These are phyloP conservation scores for Mucor ambiguus DNA, from an alignment of 371 early-diverging fungal species.

Conservation along the genomic window DNA sequence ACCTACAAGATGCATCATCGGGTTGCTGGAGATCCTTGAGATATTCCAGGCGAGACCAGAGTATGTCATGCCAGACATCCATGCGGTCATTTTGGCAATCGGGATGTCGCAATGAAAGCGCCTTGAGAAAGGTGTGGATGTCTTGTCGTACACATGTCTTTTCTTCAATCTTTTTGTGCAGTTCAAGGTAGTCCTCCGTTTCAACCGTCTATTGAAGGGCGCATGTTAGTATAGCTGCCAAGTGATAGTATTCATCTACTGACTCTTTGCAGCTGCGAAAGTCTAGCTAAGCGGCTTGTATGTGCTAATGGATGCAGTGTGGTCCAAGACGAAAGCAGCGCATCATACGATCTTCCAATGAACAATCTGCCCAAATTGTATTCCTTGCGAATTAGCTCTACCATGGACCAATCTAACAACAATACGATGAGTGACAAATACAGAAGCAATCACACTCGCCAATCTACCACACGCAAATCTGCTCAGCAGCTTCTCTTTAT, in stretches of 20 bases:
- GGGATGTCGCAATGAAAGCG: slow-evolving; percentile 32
- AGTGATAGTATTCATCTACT: neutral
- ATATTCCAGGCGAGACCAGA: slow-evolving; percentile 36
- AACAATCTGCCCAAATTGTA: slow-evolving; percentile 57
- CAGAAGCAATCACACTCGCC: neutral
- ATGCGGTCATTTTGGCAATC: slow-evolving; percentile 43
- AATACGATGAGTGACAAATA: neutral
- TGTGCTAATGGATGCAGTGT: slow-evolving; percentile 58
- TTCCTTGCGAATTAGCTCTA: slow-evolving; percentile 44
- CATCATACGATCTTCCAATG: slow-evolving; percentile 53
- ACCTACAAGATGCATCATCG: neutral
- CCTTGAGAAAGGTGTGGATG: slow-evolving; percentile 19
- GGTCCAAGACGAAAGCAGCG: slow-evolving; percentile 55
- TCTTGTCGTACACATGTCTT: neutral
- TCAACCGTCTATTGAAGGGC: slow-evolving; percentile 51
- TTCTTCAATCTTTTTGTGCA: slow-evolving; percentile 41
- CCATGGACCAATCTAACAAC: slow-evolving; percentile 50
- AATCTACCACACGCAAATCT: slow-evolving; percentile 58
- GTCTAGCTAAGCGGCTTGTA: slow-evolving; percentile 47
- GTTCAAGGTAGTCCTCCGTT: slow-evolving; percentile 58
- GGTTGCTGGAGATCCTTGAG: slow-evolving; percentile 24
- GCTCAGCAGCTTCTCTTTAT: slow-evolving; percentile 40
- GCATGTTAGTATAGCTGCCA: neutral
- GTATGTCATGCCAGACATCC: slow-evolving; percentile 57
- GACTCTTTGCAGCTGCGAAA: slow-evolving; percentile 59